Conservation (phyloP, 495 filamentous ascomycete species). For the Immersiella caudata region DNA sequence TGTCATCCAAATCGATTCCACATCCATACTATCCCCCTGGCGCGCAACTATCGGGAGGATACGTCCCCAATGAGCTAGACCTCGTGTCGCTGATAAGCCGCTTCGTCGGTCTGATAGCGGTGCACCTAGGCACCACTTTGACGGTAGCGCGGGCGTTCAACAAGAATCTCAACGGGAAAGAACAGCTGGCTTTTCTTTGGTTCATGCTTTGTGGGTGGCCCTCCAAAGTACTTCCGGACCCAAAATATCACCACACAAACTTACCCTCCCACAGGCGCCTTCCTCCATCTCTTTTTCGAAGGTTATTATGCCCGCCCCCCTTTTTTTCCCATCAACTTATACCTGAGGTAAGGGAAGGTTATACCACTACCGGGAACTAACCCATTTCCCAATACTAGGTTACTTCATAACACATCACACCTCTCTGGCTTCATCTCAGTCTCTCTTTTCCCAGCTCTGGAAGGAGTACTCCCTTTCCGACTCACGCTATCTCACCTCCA, state of each 20-base stretch:
- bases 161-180: not conserved
- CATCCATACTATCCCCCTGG: not conserved
- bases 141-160: not conserved
- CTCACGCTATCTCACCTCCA: constrained; percentile 77
- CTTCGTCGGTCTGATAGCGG: not conserved
- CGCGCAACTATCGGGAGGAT: not conserved
- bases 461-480: constrained; percentile 87
- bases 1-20: not conserved
- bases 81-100: not conserved
- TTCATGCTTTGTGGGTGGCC: not conserved
- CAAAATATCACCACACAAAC: no score
- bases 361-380: not conserved
- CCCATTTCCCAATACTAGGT: constrained; percentile 55
- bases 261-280: constrained; percentile 42
- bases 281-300: constrained; percentile 81
- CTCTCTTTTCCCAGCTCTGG: constrained; percentile 77
- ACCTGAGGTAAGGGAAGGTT: not conserved
- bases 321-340: not conserved
- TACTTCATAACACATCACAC: constrained; percentile 73
- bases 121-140: not conserved
- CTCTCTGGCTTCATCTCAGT: constrained; percentile 41
- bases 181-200: not conserved
- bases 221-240: no score
- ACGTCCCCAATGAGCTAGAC: not conserved
- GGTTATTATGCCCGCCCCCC: constrained; percentile 44